phyloP scores from a whole-genome alignment of 1,284 basidiomycete genomes.

The Omphalotus olearius region DNA sequence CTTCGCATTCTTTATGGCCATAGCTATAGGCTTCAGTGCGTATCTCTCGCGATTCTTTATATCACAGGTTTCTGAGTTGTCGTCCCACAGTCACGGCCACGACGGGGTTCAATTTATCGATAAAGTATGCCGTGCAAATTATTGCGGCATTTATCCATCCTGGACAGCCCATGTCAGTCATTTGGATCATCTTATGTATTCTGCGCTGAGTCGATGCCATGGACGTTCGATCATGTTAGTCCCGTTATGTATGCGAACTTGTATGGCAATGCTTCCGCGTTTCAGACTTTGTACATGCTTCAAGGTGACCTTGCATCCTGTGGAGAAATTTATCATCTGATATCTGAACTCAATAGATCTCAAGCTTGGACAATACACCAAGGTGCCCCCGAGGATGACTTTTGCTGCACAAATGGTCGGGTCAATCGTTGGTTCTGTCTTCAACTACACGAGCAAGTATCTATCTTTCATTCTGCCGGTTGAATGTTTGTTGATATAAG shows the following conservation, averaged over 20 bases:
- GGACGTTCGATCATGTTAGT: conserved; percentile 16
- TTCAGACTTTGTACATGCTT: conserved; percentile 44
- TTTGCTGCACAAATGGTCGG: conserved; percentile 45
- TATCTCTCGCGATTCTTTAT: conserved; percentile 4
- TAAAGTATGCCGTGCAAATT: conserved; percentile 47
- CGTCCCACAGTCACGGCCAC: conserved; percentile 36
- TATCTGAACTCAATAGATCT: conserved; percentile 22
- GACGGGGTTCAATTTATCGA: conserved; percentile 44
- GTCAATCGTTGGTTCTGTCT: conserved; percentile 32
- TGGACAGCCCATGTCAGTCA: conserved; percentile 45
- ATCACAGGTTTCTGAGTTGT: conserved; percentile 12
- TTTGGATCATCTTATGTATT: background rate
- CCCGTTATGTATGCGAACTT: conserved; percentile 51
- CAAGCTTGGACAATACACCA: conserved; percentile 49
- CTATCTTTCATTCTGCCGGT: background rate
- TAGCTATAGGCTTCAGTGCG: conserved; percentile 47
- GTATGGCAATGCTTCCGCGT: conserved; percentile 43
- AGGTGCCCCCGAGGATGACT: conserved; percentile 43
- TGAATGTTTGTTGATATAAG: background rate
- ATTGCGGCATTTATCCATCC: conserved; percentile 51
- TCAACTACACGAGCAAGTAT: conserved; percentile 43
- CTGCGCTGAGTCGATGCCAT: background rate
- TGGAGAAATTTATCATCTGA: background rate
- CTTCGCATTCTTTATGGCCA: conserved; percentile 39
- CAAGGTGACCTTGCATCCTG: conserved; percentile 29